Base-by-base conservation (phyloP, 129 eudicot species). In the Flaveria bidentis region DNA sequence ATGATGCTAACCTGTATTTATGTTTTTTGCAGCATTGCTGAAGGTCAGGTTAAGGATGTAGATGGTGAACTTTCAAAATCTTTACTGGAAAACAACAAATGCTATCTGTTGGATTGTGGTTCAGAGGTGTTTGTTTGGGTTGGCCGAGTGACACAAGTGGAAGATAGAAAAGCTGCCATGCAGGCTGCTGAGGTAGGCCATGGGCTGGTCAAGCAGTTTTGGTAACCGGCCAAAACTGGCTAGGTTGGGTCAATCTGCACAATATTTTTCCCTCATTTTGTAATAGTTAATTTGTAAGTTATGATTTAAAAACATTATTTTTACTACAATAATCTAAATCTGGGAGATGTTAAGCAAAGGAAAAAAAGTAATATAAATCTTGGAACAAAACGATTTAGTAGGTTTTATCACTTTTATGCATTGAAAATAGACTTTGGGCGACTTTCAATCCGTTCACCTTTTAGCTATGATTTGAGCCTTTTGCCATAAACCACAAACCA, bases 101-200 rank as follows among this genome's bases (percentile, higher is more conserved):
- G 99, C 76, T 95, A 87, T 83, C 64, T 95, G 44, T 82, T 91
- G 84, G 99, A 95, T 81, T 91, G 99, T 84, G 99, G 99, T 67
- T 82, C 90, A 67, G 97, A 95, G 84, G 88, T 95, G 26, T 95
- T 84, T 83, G 87, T 95, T 71, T 95, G 99, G 99, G 88, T 95
- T 61, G 97, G 99, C 53, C 90, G 99, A 67, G 96, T 89, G 30
- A 91, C 97, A 78, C 97, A 95, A 88, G 85, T 95, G 77, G 99
- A 95, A 22, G 97, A 95, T 53, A 87, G 99, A 84, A 95, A 95
- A 84, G 86, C 88, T 77, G 97, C 96, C 52, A 80, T 80, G 76
- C 94, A 85, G 87, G 87, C 90, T 81, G 99, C 97, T 64, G 99
- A 95, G 91, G 97, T 91, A 84, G 46, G 69, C 69, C 46, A 33